Base-by-base conservation (phyloP, 768 basidiomycete genomes). In the Mycena venus region DNA sequence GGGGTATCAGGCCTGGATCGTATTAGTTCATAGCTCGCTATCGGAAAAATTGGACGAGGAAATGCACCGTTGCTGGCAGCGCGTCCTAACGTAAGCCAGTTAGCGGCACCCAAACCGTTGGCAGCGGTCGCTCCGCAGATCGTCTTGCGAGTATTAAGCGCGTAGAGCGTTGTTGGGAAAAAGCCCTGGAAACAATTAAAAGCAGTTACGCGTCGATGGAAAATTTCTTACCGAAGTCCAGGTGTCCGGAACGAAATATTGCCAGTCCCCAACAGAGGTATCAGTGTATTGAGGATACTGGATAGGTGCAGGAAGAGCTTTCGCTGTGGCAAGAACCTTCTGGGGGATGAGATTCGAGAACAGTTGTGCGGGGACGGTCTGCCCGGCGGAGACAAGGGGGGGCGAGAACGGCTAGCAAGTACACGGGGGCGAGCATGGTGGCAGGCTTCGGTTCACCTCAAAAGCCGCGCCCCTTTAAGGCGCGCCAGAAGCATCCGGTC, bases 261-360 rank as follows among this genome's bases (percentile, higher is more conserved):
- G 80, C 92, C 92, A 94, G 3, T 80, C 77, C 0, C 92, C 92
- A 0, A 74, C 78, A 27, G 72, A 74, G 23, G 78, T 80, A 68
- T 88, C 86, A 4, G 93, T 94, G 74, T 89, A 92, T 74, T 93
- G 90, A 1, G 93, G 93, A 79, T 91, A 91, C 63, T 84, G 62
- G 34, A 87, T 79, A 3, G 90, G 85, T n/a, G 81, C 76, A 29
- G 88, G 84, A 19, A 86, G 80, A 11, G 85, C 75, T 5, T 88
- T 83, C 40, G 90, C 88, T 1, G 90, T 90, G n/a, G 85, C 85
- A 19, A 91, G 85, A 23, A 93, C 82, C 80, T 94, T 95, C 68
- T 88, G 83, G 0, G 90, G 86, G 55, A 93, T 85, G 42, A 91
- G 83, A 0, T 89, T 83, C 1, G 91, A 93, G 83, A 90, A 93